These are phyloP conservation scores for Penicillium sp. DNA, from an alignment of 2,329 filamentous ascomycete species.

Conservation along the genomic window DNA sequence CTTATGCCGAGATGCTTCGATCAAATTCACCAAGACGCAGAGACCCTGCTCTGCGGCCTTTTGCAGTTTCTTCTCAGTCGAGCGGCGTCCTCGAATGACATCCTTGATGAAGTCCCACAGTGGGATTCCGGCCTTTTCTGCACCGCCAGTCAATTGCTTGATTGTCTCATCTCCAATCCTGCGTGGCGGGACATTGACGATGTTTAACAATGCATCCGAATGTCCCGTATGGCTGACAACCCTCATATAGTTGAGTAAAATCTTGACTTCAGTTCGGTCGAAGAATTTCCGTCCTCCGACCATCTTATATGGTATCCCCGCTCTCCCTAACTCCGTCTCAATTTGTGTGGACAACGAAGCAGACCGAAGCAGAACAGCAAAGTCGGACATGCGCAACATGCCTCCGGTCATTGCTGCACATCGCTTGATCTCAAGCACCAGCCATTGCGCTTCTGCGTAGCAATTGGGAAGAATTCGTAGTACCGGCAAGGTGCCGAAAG, in stretches of 20 bases:
- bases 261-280: constrained; percentile 82
- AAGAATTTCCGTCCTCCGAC: constrained; percentile 89
- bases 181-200: constrained; percentile 79
- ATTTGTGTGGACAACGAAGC: constrained; percentile 79
- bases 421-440: constrained; percentile 77
- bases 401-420: constrained; percentile 66
- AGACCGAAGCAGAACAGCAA: constrained; percentile 83
- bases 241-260: constrained; percentile 81
- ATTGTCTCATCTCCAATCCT: constrained; percentile 77
- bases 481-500: constrained; percentile 73
- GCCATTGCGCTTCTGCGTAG: constrained; percentile 76
- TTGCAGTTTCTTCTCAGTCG: constrained; percentile 53
- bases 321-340: constrained; percentile 74
- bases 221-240: constrained; percentile 80
- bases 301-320: constrained; percentile 86
- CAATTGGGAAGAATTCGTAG: constrained; percentile 69
- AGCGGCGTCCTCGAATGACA: constrained; percentile 51
- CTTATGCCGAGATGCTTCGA: constrained; percentile 56
- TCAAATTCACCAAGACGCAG: constrained; percentile 56
- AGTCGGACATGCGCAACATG: constrained; percentile 69
- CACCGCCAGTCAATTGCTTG: constrained; percentile 70
- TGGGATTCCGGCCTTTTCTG: constrained; percentile 63
- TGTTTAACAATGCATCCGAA: constrained; percentile 76
- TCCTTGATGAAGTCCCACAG: constrained; percentile 72
- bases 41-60: constrained; percentile 56